phyloP scores from a whole-genome alignment of 1,139 yeast genomes.

The Kurtzmaniella quercitrusa region DNA sequence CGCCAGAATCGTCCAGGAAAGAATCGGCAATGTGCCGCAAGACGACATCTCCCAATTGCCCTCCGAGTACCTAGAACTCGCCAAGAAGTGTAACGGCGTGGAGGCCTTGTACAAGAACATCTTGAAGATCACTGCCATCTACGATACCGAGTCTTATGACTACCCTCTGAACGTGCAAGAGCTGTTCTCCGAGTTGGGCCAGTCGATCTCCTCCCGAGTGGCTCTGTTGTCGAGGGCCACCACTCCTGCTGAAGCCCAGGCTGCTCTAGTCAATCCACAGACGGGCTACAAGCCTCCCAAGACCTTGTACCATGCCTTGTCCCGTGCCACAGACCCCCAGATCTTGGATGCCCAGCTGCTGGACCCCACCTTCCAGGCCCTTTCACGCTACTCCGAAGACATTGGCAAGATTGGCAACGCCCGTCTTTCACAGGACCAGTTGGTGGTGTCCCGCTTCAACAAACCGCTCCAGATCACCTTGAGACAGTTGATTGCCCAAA shows the following conservation, averaged over 20 bases:
- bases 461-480: conserved; percentile 62
- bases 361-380: neutral
- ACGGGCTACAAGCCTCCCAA: conserved; percentile 64
- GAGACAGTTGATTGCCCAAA: conserved; percentile 59
- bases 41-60: conserved; percentile 83
- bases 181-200: conserved; percentile 70
- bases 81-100: conserved; percentile 69
- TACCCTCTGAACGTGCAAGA: conserved; percentile 78
- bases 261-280: conserved; percentile 57
- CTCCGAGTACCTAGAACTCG: conserved; percentile 73
- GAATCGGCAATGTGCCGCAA: conserved; percentile 61
- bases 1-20: conserved; percentile 73
- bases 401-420: conserved; percentile 67
- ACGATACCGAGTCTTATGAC: conserved; percentile 78
- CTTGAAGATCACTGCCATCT: conserved; percentile 64
- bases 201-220: conserved; percentile 62
- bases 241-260: conserved; percentile 79
- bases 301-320: conserved; percentile 79
- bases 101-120: conserved; percentile 70
- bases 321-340: conserved; percentile 66
- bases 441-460: conserved; percentile 68
- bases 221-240: conserved; percentile 69
- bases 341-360: conserved; percentile 19
- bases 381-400: neutral
- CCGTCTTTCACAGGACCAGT: conserved; percentile 76